Evolutionary conservation across 176 grass and related monocot species (phyloP), one percentile per base, ranked within the genome.

Genomic region (Eleusine indica): DNA sequence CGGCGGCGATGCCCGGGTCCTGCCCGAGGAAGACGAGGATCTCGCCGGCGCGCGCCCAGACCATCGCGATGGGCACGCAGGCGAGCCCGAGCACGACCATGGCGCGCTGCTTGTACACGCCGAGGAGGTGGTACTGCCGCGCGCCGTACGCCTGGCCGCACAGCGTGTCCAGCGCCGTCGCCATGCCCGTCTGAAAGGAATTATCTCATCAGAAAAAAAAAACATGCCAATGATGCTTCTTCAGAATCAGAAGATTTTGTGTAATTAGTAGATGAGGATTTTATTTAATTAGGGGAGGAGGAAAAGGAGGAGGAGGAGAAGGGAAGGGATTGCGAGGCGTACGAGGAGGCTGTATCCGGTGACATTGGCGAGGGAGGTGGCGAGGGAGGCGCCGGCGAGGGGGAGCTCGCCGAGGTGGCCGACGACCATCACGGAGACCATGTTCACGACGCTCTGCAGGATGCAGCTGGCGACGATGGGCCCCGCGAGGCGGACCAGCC

Each of bases 91-190:
- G 77, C 46, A 86, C 84, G 32, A 86, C 44, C 76, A 80, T 86
- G 5, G 84, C 84, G 58, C 68, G 66, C 74, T 85, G 83, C 66
- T 35, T 78, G 74, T 78, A 85, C 18, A 37, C 78, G 44, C 79
- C 85, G 12, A 86, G 91, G 10, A 80, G 82, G 64, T 81, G 47
- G 69, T 89, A 80, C 58, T 76, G 52, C 77, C 90, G 68, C 10
- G 92, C 92, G 14, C 92, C 92, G 63, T 67, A 91, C 38, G 89
- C 86, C 86, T 94, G 87, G n/a, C 92, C 92, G 43, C 84, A 94
- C 6, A 94, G 84, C 57, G 84, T 86, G 60, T 86, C 84, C 46
- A 86, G 70, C 69, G 84, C 77, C n/a, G 58, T 42, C 37, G 84
- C 84, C 84, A 86, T 80, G 70, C 84, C 77, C 0, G 11, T 22